Evolutionary conservation across 306 rosid genomes (phyloP), one percentile per base, ranked within the genome.

Genomic region (Sechiopsis laciniata): DNA sequence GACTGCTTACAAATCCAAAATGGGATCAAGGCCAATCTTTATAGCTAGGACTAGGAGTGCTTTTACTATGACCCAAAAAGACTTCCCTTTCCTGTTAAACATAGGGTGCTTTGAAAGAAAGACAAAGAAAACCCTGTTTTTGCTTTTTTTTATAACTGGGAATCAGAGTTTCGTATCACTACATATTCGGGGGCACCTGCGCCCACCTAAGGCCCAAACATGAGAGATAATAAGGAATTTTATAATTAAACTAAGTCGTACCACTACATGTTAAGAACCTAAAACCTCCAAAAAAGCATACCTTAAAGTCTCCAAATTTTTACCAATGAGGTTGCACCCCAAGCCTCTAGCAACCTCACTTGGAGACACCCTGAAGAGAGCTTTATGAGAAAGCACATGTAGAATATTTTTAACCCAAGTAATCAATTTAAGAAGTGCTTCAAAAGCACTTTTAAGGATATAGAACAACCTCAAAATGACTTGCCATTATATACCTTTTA

Each of bases 131-230:
- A 10, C 69, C 65, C 66, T 90, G 96, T 66, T 74, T 85, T 32
- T 87, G 90, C 71, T 74, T 88, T 32, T 32, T 32, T 32, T 32
- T 2, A 32, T 32, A 32, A 32, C 37, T 5, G 45, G 0, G 8
- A 37, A 37, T 5, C 40, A 8, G 45, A 37, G 45, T 2, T 37
- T 37, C 8, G 45, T 32, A 32, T 5, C 45, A 5, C 45, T 5
- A 37, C 8, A 37, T 37, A 37, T 7, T 7, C 45, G 8, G 8
- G 45, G 45, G 45, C 16, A 71, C 77, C 55, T 84, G 84, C 48
- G 84, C 90, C 78, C 80, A 77, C 81, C 88, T 93, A 62, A 84
- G 56, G 3, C 82, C 89, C 4, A 74, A 5, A 32, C 37, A 0
- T 5, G 4, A 32, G 37, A 32, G 37, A 32, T 32, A 32, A 26